Percentiles rank a stretch among this genome's conserved stretches.
Conservation (phyloP, 768 basidiomycete genomes). For the Favolaschia claudopus region DNA sequence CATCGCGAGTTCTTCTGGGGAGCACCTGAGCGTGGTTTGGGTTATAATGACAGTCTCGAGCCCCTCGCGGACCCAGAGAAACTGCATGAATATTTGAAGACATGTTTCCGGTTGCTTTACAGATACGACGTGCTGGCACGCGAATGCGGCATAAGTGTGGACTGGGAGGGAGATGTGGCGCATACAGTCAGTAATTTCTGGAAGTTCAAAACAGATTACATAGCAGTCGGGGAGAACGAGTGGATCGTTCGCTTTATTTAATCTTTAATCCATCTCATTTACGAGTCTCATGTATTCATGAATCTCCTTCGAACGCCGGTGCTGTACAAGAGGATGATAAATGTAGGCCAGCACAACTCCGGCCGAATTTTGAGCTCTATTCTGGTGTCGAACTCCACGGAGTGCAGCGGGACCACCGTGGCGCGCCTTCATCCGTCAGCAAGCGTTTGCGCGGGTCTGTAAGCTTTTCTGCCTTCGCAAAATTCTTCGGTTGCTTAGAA, state of each 20-base stretch:
- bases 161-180: conserved; percentile 39
- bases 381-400: too few relatives aligned
- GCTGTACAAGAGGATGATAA: neutral
- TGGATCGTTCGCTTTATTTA: conserved; percentile 15
- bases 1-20: conserved; percentile 37
- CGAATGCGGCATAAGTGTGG: conserved; percentile 42
- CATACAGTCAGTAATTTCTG: neutral
- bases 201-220: conserved; percentile 1
- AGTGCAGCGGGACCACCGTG: too few relatives aligned
- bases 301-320: neutral
- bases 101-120: conserved; percentile 44
- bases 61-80: conserved; percentile 28
- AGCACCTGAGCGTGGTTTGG: neutral
- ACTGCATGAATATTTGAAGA: conserved; percentile 44
- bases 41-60: conserved; percentile 1
- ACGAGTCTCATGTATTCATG: neutral
- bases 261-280: neutral
- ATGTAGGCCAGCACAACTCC: too few relatives aligned
- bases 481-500: too few relatives aligned
- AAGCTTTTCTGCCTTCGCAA: too few relatives aligned
- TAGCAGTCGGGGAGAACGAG: neutral
- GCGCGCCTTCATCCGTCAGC: too few relatives aligned
- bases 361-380: too few relatives aligned
- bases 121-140: conserved; percentile 43
- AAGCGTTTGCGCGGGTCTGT: too few relatives aligned